phyloP scores from a whole-genome alignment of 768 basidiomycete genomes.

The Macrolepiota dolichaula region DNA sequence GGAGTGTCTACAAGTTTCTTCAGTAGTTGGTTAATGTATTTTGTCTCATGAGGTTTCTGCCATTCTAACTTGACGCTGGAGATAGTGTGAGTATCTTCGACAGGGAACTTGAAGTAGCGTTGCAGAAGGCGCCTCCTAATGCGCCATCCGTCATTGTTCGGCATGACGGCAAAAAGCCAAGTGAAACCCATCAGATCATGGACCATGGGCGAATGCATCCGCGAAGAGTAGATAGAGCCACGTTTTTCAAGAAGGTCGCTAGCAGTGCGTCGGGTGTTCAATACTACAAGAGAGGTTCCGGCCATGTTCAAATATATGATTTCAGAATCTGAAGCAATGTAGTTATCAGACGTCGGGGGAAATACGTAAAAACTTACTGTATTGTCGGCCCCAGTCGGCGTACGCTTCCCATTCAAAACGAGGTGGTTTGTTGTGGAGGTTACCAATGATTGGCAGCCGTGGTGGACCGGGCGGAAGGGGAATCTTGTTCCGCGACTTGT shows the following conservation, averaged over 20 bases:
- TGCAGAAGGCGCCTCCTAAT: slow-evolving; percentile 26
- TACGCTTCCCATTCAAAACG: slow-evolving; percentile 32
- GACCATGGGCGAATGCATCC: slow-evolving; percentile 11
- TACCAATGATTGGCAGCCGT: slow-evolving; percentile 34
- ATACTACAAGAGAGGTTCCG: slow-evolving; percentile 19
- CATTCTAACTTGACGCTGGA: slow-evolving; percentile 18
- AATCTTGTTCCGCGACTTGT: slow-evolving; percentile 1
- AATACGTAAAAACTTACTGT: slow-evolving; percentile 22
- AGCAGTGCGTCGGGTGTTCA: slow-evolving; percentile 30
- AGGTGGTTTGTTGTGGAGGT: slow-evolving; percentile 28
- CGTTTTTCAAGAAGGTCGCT: slow-evolving; percentile 37
- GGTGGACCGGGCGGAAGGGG: slow-evolving; percentile 37
- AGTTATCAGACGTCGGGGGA: neutral
- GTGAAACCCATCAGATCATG: slow-evolving; percentile 14
- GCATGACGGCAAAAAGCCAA: slow-evolving; percentile 17
- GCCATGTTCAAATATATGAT: slow-evolving; percentile 22
- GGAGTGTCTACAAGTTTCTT: slow-evolving; percentile 24
- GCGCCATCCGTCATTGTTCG: slow-evolving; percentile 14
- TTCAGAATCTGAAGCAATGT: slow-evolving; percentile 19
- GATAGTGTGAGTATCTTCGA: slow-evolving; percentile 9
- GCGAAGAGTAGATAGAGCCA: slow-evolving; percentile 34
- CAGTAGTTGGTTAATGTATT: slow-evolving; percentile 28
- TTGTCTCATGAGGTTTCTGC: slow-evolving; percentile 23
- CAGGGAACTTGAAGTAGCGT: slow-evolving; percentile 30
- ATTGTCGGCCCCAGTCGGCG: slow-evolving; percentile 32